phyloP scores from a whole-genome alignment of 1,139 yeast species.

The Taphrina wiesneri region DNA sequence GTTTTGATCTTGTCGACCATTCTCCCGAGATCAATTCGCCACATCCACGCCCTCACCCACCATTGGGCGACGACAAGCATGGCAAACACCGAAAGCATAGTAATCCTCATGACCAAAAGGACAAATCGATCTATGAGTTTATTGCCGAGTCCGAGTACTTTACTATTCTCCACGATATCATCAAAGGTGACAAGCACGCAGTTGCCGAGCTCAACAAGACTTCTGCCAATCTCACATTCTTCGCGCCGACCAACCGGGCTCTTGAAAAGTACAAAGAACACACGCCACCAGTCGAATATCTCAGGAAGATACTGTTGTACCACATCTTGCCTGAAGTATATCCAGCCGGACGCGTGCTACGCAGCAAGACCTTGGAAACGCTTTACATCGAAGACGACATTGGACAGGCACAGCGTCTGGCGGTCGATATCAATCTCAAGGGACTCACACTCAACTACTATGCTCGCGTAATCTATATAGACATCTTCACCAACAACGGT shows the following conservation, averaged over 20 bases:
- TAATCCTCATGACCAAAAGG: constrained; percentile 27
- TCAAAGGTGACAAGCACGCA: constrained; percentile 34
- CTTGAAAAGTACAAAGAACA: constrained; percentile 35
- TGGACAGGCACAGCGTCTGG: constrained; percentile 35
- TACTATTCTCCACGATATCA: constrained; percentile 26
- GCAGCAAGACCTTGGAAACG: constrained; percentile 34
- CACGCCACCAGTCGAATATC: constrained; percentile 22
- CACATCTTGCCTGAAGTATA: constrained; percentile 34
- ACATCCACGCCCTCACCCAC: constrained; percentile 28
- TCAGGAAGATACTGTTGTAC: constrained; percentile 34
- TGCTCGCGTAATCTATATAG: constrained; percentile 34
- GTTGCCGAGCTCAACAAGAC: constrained; percentile 37
- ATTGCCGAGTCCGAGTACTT: constrained; percentile 27
- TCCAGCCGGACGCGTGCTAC: constrained; percentile 35
- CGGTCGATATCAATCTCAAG: constrained; percentile 33
- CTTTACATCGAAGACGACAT: constrained; percentile 30
- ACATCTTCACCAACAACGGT: constrained; percentile 36
- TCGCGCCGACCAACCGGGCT: constrained; percentile 37
- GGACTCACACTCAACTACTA: constrained; percentile 36
- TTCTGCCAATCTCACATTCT: constrained; percentile 36
- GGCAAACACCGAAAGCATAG: neutral
- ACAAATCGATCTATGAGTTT: constrained; percentile 27
- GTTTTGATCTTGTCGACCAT: constrained; percentile 13
- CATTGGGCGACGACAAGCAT: constrained; percentile 2
- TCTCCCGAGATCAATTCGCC: constrained; percentile 21